Conservation (phyloP, 495 filamentous ascomycete genomes). For the Halenospora varia region DNA sequence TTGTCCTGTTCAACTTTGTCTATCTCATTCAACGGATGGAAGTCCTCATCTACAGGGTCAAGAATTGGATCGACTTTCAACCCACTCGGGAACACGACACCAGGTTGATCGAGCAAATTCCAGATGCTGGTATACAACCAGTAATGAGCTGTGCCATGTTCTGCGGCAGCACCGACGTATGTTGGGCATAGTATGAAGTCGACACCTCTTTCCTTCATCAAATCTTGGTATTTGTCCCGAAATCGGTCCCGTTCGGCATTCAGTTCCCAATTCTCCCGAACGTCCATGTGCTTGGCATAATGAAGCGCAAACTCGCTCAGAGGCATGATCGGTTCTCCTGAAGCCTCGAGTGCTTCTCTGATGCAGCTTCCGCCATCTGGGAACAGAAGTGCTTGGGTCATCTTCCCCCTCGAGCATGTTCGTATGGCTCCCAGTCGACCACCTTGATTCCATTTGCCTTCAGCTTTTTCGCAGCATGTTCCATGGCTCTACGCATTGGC, state of each 20-base stretch:
- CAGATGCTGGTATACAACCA: conserved; percentile 11
- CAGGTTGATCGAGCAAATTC: conserved; percentile 13
- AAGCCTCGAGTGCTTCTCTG: conserved; percentile 44
- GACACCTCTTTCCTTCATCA: conserved; percentile 24
- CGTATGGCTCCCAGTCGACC: conserved; percentile 27
- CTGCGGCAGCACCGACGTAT: conserved; percentile 8
- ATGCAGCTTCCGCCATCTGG: conserved; percentile 51
- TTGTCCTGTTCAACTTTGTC: conserved; percentile 2
- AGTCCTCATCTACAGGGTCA: conserved; percentile 1
- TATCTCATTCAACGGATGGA: background rate
- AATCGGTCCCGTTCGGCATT: conserved; percentile 7
- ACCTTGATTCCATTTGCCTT: conserved; percentile 10
- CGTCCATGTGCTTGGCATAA: conserved; percentile 11
- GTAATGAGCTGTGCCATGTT: background rate
- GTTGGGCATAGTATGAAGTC: conserved; percentile 12
- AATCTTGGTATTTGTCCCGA: conserved; percentile 13
- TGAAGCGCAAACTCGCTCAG: conserved; percentile 1
- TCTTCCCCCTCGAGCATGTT: conserved; percentile 19
- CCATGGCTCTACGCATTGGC: conserved; percentile 7
- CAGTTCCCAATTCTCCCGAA: conserved; percentile 44
- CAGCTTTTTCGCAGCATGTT: conserved; percentile 4
- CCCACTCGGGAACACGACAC: conserved; percentile 9
- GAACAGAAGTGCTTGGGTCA: conserved; percentile 41
- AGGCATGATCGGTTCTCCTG: conserved; percentile 25
- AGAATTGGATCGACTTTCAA: background rate